A percentile compares a stretch with the other conserved stretches of the same genome.
Evolutionary conservation across 805 yeast species (phyloP).

Genomic region (Lachancea waltii): DNA sequence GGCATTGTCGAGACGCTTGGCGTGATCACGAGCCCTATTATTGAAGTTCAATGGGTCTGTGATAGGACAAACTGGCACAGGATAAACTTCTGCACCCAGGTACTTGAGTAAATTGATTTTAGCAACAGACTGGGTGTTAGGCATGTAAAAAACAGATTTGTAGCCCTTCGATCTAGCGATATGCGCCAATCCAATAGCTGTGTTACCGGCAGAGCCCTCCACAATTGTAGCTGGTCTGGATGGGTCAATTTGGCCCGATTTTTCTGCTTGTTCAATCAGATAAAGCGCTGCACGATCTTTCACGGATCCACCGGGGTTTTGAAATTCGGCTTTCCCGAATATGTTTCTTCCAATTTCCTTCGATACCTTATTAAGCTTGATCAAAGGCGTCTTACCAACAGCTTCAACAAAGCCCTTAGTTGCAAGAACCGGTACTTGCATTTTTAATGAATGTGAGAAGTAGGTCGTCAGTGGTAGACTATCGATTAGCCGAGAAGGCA

Average conservation of each 20-base stretch:
- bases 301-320: slow-evolving; percentile 92
- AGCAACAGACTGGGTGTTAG: slow-evolving; percentile 77
- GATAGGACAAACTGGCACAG: slow-evolving; percentile 82
- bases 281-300: slow-evolving; percentile 85
- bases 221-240: slow-evolving; percentile 71
- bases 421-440: slow-evolving; percentile 48
- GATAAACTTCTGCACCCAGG: slow-evolving; percentile 80
- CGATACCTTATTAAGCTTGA: slow-evolving; percentile 53
- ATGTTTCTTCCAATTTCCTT: slow-evolving; percentile 61
- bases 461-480: not conserved
- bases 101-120: slow-evolving; percentile 69
- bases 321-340: slow-evolving; percentile 85
- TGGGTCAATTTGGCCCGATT: slow-evolving; percentile 51
- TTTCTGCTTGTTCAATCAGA: slow-evolving; percentile 73
- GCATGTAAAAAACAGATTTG: slow-evolving; percentile 83
- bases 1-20: slow-evolving; percentile 67
- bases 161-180: slow-evolving; percentile 79
- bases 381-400: slow-evolving; percentile 88
- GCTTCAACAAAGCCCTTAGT: slow-evolving; percentile 71
- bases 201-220: slow-evolving; percentile 93
- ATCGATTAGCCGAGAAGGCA: not conserved
- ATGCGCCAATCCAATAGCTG: slow-evolving; percentile 88
- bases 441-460: not conserved
- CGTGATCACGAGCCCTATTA: slow-evolving; percentile 81
- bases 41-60: slow-evolving; percentile 80